Conservation (phyloP, 2,329 filamentous ascomycete genomes). For the Nemania sp. region DNA sequence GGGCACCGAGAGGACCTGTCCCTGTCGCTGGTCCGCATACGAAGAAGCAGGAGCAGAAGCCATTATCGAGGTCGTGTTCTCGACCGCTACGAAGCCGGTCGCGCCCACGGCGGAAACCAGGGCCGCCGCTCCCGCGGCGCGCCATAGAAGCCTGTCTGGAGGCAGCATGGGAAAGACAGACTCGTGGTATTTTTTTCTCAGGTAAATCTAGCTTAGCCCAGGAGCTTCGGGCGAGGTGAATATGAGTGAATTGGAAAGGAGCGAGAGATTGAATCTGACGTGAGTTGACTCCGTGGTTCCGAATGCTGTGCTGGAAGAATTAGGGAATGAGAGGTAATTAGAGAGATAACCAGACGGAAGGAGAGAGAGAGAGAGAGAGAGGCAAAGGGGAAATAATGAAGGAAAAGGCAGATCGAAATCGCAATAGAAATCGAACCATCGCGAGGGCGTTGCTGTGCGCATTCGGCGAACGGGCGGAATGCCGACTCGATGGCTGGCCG, state of each 20-base stretch:
- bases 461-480: neutral
- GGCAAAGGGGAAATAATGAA: neutral
- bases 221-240: too few relatives aligned
- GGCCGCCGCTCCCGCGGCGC: neutral
- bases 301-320: too few relatives aligned
- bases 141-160: slow-evolving; percentile 1
- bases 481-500: slow-evolving; percentile 30
- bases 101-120: slow-evolving; percentile 6
- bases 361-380: neutral
- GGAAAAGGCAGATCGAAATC: neutral
- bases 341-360: neutral
- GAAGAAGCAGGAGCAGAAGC: too few relatives aligned
- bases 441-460: neutral
- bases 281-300: too few relatives aligned
- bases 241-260: too few relatives aligned
- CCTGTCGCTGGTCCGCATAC: slow-evolving; percentile 23
- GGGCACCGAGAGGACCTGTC: slow-evolving; percentile 36
- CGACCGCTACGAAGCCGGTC: too few relatives aligned
- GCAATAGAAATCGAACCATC: neutral
- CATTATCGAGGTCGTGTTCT: slow-evolving; percentile 8
- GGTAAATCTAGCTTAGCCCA: neutral
- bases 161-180: neutral
- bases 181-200: neutral
- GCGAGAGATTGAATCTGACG: too few relatives aligned
- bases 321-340: neutral